These are phyloP conservation scores for Cercophora samala DNA, from an alignment of 495 filamentous ascomycete species.

Conservation along the genomic window DNA sequence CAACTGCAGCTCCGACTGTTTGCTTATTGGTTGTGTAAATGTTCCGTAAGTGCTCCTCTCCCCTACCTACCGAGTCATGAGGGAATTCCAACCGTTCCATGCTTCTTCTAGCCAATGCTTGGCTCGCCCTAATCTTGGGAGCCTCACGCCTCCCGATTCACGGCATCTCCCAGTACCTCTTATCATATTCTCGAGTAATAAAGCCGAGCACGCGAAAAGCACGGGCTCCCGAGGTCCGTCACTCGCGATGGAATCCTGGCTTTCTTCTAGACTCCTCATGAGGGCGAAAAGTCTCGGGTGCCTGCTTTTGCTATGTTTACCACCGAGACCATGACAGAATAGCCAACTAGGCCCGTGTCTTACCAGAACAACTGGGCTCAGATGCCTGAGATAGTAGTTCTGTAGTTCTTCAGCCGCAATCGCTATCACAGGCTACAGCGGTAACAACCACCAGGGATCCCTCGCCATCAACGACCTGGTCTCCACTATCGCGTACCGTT, in stretches of 20 bases:
- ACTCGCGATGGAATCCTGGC: background rate
- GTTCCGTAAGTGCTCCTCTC: background rate
- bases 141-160: constrained; percentile 2
- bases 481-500: background rate
- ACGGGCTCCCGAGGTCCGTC: background rate
- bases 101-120: constrained; percentile 7
- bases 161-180: background rate
- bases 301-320: background rate
- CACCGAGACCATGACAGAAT: background rate
- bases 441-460: background rate
- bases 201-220: constrained; percentile 1
- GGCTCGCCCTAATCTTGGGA: constrained; percentile 3
- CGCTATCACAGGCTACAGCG: background rate
- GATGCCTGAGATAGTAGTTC: background rate
- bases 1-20: background rate
- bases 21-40: background rate
- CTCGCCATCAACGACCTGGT: background rate
- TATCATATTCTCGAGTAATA: background rate
- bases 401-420: background rate
- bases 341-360: background rate
- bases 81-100: constrained; percentile 7
- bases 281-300: background rate
- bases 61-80: constrained; percentile 3
- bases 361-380: background rate
- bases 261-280: background rate